Evolutionary conservation across 202 grass and related monocot genomes (phyloP).

Genomic region (Brachypodium distachyon): DNA sequence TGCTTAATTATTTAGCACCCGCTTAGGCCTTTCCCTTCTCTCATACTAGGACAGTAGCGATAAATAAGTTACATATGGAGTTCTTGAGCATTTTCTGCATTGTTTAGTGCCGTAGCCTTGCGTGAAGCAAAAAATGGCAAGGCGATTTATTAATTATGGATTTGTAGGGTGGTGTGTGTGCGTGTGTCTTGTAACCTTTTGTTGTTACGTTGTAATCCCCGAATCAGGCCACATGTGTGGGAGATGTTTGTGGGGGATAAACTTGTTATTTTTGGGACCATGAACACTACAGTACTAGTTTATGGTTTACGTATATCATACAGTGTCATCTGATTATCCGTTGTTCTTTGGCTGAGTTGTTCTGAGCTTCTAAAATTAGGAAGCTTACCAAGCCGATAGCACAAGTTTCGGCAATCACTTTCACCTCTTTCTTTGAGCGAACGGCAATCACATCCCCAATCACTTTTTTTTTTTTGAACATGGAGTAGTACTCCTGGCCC

Average conservation of each 20-base stretch:
- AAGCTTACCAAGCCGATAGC: not conserved
- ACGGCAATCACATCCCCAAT: no score
- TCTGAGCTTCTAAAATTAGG: not conserved
- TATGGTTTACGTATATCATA: constrained; percentile 12
- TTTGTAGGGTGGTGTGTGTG: not conserved
- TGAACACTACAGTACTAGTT: constrained; percentile 12
- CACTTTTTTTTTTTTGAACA: no score
- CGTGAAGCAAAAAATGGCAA: not conserved
- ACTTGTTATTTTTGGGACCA: constrained; percentile 14
- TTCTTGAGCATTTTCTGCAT: not conserved
- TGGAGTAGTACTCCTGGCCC: no score
- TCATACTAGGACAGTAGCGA: constrained; percentile 6
- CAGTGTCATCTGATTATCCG: not conserved
- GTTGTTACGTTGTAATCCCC: constrained; percentile 9
- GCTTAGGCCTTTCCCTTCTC: constrained; percentile 54
- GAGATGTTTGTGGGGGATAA: constrained; percentile 25
- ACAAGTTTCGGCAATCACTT: not conserved
- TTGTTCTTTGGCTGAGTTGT: no score
- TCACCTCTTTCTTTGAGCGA: no score
- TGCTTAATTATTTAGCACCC: constrained; percentile 62
- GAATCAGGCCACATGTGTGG: constrained; percentile 24
- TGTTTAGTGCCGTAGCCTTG: not conserved
- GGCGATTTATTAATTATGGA: constrained; percentile 20
- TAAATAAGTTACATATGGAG: constrained; percentile 11
- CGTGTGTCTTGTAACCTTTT: constrained; percentile 25